A percentile compares a stretch with the other conserved stretches of the same genome.
phyloP scores from a whole-genome alignment of 345 rosid genomes.

The Lenwebbia sp. region DNA sequence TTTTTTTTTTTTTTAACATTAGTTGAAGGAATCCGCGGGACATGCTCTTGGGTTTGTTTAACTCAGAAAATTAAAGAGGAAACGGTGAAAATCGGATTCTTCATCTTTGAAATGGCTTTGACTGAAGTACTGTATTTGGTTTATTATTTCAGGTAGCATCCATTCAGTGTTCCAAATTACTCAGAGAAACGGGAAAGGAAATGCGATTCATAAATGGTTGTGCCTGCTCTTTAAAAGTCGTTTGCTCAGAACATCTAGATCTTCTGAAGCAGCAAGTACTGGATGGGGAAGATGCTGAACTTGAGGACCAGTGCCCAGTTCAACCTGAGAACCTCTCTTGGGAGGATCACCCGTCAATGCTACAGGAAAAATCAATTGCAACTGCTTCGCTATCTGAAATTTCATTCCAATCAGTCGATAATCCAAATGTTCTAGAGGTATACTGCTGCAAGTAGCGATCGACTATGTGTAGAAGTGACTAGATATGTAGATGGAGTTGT shows the following conservation, averaged over 20 bases:
- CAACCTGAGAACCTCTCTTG: constrained; percentile 7
- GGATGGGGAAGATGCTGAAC: constrained; percentile 9
- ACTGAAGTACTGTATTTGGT: neutral
- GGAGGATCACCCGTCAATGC: constrained; percentile 8
- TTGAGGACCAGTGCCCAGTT: constrained; percentile 34
- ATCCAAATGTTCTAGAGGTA: constrained; percentile 24
- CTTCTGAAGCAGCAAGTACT: constrained; percentile 14
- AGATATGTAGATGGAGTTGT: neutral
- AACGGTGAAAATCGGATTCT: neutral
- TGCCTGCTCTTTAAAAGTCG: constrained; percentile 29
- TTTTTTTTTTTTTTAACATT: neutral
- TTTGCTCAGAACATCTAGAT: constrained; percentile 21
- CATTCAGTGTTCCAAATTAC: constrained; percentile 18
- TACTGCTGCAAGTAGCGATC: neutral
- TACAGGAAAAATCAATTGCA: constrained; percentile 3
- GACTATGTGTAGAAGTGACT: neutral
- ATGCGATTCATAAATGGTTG: constrained; percentile 9
- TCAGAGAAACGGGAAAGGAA: constrained; percentile 14
- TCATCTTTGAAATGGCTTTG: neutral
- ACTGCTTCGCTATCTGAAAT: constrained; percentile 6
- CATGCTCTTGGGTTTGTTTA: neutral
- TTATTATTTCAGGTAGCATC: constrained; percentile 23
- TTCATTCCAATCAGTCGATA: constrained; percentile 6
- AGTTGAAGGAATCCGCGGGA: neutral
- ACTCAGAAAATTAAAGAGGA: neutral